Base-by-base conservation (phyloP, 2,329 filamentous ascomycete species). In the Clarireedia monteithiana region DNA sequence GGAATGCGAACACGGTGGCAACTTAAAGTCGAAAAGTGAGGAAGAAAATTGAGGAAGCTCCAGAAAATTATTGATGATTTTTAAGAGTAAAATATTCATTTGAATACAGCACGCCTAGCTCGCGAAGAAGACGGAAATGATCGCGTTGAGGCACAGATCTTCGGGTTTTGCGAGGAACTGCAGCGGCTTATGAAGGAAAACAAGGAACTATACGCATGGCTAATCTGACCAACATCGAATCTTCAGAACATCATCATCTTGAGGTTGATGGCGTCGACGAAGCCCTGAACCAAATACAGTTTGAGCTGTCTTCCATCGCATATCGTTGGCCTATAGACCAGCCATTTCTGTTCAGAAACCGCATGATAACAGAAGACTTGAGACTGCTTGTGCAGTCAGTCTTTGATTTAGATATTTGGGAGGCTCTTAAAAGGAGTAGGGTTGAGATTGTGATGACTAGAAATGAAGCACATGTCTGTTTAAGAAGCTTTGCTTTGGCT, bases 261-360 rank as follows among this genome's bases (percentile, higher is more conserved):
- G 24, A 2, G 4, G n/a, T 39, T 2, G 38, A 47, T 3, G 5
- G 4, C 2, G 6, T 48, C 4, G 44, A 57, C 5, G 44, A 53
- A 5, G 55, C 55, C 2, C 47, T 57, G 17, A 26, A 57, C 14
- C 50, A 53, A 23, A 57, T 57, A 17, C 24, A 53, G n/a, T 53
- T 49, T 6, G 56, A 56, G 20, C 39, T 60, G 7, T 48, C 46
- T 9, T 60, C 58, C 6, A 58, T 58, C 46, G 38, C 55, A 23
- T 51, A 50, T 30, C 45, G 26, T 20, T 46, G 45, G 15, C 20
- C 26, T 15, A 23, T 6, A 15, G 24, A 38, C 10, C 15, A 6
- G 15, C 45, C 4, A 24, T 27, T 12, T 27, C 34, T 39, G 5
- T 45, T 15, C 5, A 48, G 24, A 10, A 17, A 24, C 12, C 38